Evolutionary conservation across 192 early-diverging fungal species (phyloP), one percentile per base, ranked within the genome.

Genomic region (Helicostylum pulchrum): DNA sequence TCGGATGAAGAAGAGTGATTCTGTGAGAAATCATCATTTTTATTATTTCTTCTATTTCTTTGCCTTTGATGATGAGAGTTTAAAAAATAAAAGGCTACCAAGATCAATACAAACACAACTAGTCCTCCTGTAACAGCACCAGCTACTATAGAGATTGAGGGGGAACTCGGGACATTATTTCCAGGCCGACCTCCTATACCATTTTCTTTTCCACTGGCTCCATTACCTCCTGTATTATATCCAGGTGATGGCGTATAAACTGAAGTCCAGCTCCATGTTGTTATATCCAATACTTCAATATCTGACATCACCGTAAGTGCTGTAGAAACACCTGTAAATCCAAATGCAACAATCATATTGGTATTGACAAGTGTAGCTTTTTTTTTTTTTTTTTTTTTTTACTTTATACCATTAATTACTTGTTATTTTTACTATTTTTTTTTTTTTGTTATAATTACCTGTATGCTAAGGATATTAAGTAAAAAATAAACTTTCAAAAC

Each of bases 331-430:
- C 70, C 70, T 43, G 70, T 72, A 48, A 72, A 72, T 36, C 70
- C 70, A 54, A 72, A 72, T 19, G 70, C 70, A 43, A 72, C 70
- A 46, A 72, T 72, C 70, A 72, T 72, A 34, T 66, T 72, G 14
- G 50, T 72, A 36, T 64, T 59, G 30, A 72, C 48, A 19, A 72
- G 26, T 2, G 70, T 71, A 30, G 70, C 70, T 71, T 43, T 15
- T 43, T 26, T 3, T 48, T 61, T 44, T 23, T n/a, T n/a, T n/a
- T n/a, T n/a, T 44, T 44, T 23, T 44, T 21, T 12, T 7, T 8
- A 59, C n/a, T 0, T 42, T 19, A 54, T 17, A 61, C 45, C 7
- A 32, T 19, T 12, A 32, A 47, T 10, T 8, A 15, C 19, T 10
- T 45, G 9, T 1, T 43, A 12, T 17, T 23, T 26, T 4, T 59